phyloP scores from a whole-genome alignment of 2,329 filamentous ascomycete species.

The Elsinoe australis region DNA sequence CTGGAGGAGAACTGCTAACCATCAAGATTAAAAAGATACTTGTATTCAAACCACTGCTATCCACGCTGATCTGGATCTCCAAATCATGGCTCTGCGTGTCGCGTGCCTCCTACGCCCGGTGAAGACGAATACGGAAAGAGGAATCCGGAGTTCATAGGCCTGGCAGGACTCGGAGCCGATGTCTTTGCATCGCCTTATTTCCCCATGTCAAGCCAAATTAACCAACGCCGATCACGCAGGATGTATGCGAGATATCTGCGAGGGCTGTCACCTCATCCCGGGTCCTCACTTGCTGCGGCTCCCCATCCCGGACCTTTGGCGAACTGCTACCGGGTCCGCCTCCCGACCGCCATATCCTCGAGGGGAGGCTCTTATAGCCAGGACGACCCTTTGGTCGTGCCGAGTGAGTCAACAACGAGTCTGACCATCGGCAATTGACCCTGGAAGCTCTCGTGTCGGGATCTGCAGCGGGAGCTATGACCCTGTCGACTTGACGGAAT shows the following conservation, averaged over 20 bases:
- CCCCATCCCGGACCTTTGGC: not conserved
- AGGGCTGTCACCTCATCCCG: too few relatives aligned
- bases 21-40: too few relatives aligned
- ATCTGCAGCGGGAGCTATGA: conserved; percentile 8
- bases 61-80: too few relatives aligned
- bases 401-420: not conserved
- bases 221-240: not conserved
- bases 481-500: not conserved
- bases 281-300: conserved; percentile 1
- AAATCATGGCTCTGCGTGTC: too few relatives aligned
- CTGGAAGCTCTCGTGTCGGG: conserved; percentile 1
- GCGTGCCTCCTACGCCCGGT: too few relatives aligned
- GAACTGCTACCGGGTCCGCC: not conserved
- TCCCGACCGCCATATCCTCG: not conserved
- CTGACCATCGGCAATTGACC: conserved; percentile 1
- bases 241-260: conserved; percentile 5
- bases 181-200: not conserved
- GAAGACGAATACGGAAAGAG: too few relatives aligned
- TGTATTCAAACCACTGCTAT: too few relatives aligned
- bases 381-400: not conserved
- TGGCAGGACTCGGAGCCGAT: too few relatives aligned
- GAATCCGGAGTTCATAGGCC: too few relatives aligned
- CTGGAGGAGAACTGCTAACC: too few relatives aligned
- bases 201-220: conserved; percentile 5
- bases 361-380: not conserved